phyloP scores from a whole-genome alignment of 2,329 filamentous ascomycete species.

The Cladophialophora exuberans region DNA sequence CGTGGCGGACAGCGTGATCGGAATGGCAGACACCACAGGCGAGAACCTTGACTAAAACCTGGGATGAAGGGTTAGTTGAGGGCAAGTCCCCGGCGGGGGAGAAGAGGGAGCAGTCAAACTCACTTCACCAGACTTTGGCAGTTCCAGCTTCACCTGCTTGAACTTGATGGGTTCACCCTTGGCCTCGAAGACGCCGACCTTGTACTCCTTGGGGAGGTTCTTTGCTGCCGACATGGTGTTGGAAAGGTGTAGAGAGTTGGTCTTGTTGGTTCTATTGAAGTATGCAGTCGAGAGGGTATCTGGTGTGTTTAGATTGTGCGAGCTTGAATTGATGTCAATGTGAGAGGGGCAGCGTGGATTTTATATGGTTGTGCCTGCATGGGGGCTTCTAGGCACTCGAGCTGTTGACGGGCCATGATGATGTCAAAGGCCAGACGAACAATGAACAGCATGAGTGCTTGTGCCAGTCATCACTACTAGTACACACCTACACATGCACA shows the following conservation, averaged over 20 bases:
- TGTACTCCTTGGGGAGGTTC: slow-evolving; percentile 66
- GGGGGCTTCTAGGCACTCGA: background rate
- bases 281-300: no score
- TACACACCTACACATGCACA: no score
- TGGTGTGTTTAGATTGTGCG: no score
- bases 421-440: no score
- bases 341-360: no score
- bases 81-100: background rate
- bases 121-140: slow-evolving; percentile 61
- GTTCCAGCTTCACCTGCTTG: slow-evolving; percentile 61
- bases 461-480: no score
- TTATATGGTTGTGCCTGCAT: no score
- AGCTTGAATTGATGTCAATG: no score
- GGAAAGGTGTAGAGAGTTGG: background rate
- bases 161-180: slow-evolving; percentile 58
- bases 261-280: background rate
- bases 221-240: slow-evolving; percentile 13
- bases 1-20: slow-evolving; percentile 56
- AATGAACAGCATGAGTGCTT: no score
- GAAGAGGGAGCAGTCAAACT: background rate
- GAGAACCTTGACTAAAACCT: slow-evolving; percentile 66
- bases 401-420: background rate
- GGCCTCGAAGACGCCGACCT: slow-evolving; percentile 64
- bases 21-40: slow-evolving; percentile 74
- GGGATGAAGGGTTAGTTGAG: background rate